Evolutionary conservation across 331 rosid genomes (phyloP), one percentile per base, ranked within the genome.

Genomic region (Prunus yedoensis): DNA sequence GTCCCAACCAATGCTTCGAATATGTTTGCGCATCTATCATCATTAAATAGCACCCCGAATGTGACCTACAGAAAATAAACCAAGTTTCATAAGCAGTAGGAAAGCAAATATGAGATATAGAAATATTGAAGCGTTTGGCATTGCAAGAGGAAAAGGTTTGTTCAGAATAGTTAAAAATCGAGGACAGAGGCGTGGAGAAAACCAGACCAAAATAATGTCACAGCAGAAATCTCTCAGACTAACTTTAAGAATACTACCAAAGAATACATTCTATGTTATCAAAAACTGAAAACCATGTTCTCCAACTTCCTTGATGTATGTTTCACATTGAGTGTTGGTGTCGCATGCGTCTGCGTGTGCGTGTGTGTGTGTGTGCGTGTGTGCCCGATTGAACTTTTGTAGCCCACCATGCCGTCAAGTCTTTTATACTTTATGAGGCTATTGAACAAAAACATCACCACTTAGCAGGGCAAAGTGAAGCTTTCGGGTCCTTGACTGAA

Each of bases 1-100:
- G 99, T 94, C 67, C 97, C 97, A 62, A 94, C 99, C 45, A 92
- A 82, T 56, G 99, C 97, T 80, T 94, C 99, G 32, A 94, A 92
- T 78, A 89, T 92, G 77, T 94, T 94, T 80, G 97, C 97, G 5
- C 96, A 94, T 78, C 81, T 79, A 59, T 94, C 99, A 74, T 94
- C 97, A 35, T 89, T 73, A 58, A 94, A 94, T 12, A 94, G 83
- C 68, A 87, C 88, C 68, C 97, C 99, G 74, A 94, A 94, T 73
- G 97, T 92, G 49, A 94, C 96, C 97, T 92, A 80, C 79, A 81
- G 8, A 70, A 54, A 45, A 73, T 61, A 71, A 81, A 47, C 66
- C 77, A 63, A 77, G 27, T 21, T 49, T 23, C 45, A 59, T 25
- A 23, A 15, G 23, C 56, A 35, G 47, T 56, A 0, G 17, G 21